These are phyloP conservation scores for Niebla homalea DNA, from an alignment of 495 filamentous ascomycete genomes.

Conservation along the genomic window DNA sequence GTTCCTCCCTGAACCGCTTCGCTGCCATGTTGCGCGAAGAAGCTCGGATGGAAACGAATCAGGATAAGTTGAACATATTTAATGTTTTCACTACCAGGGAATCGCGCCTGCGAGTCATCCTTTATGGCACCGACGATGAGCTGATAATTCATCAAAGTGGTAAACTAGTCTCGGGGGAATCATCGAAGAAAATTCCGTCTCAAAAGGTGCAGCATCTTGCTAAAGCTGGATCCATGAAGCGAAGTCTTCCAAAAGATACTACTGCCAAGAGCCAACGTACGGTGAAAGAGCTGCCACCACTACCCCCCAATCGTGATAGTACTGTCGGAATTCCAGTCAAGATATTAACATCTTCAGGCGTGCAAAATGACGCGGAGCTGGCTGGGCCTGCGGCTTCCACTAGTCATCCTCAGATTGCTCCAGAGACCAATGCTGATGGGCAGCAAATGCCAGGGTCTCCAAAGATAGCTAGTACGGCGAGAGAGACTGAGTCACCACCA, in stretches of 20 bases:
- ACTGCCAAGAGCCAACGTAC: conserved; percentile 4
- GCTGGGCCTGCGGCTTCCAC: no score
- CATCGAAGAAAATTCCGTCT: not conserved
- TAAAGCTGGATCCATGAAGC: conserved; percentile 8
- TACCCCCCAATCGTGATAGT: conserved; percentile 12
- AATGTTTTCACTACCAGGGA: conserved; percentile 38
- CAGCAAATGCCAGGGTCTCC: no score
- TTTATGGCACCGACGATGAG: conserved; percentile 37
- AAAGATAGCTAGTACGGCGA: no score
- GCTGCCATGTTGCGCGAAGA: conserved; percentile 42
- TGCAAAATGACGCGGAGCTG: not conserved
- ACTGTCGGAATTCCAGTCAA: not conserved
- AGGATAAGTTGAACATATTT: conserved; percentile 38
- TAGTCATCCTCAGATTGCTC: no score
- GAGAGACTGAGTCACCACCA: no score
- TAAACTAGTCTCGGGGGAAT: conserved; percentile 6
- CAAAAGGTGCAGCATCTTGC: conserved; percentile 6
- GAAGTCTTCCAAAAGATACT: conserved; percentile 8
- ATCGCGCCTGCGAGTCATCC: conserved; percentile 36
- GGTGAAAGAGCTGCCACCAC: conserved; percentile 16
- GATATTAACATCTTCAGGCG: not conserved
- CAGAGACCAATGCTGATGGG: no score
- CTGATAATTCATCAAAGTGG: conserved; percentile 5
- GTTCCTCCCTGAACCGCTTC: conserved; percentile 38
- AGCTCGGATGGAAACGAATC: conserved; percentile 34